Base-by-base conservation (phyloP, 1,284 basidiomycete genomes). In the Ustilago vetiveriae region DNA sequence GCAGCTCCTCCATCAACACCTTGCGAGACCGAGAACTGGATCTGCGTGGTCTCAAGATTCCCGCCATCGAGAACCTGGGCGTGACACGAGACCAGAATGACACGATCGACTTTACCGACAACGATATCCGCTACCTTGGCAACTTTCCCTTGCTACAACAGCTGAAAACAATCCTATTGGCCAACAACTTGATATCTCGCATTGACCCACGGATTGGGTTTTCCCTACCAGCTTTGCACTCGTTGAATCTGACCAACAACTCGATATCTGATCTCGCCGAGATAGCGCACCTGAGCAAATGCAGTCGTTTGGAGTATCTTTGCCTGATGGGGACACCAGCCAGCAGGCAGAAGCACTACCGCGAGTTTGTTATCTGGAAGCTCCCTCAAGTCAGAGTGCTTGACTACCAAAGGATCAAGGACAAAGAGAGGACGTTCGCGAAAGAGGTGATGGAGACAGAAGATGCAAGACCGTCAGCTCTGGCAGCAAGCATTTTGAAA, bases 1-100 rank as follows among this genome's bases (percentile, higher is more conserved):
- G 88, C 41, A 84, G 87, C 48, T 91, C 91, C 54, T 87, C 89
- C 63, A 86, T 96, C 71, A 97, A 95, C 81, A 88, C 94, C 27
- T 84, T 94, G 55, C 94, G 93, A 84, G 94, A 99, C 83, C 88
- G 96, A 57, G 92, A 98, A 84, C 87, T 98, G 65, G 80, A 79
- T 47, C 41, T 71, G 32, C 60, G 73, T 35, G 74, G 74, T 19
- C 91, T 92, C 84, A 95, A 94, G 87, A 97, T 98, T 79, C 93
- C 94, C 40, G 89, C 92, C 48, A 98, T 99, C 82, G 96, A 99
- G 89, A 98, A 99, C 86, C 87, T 99, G 75, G 96, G 94, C 85
- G 93, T 97, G 79, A 96, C 92, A 83, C 92, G 92, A 89, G 90
- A 97, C 85, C 92, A 90, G 85, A 92, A 90, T 83, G 96, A 92